Conservation (phyloP, 2,329 filamentous ascomycete genomes). For the Aureobasidium sp. region DNA sequence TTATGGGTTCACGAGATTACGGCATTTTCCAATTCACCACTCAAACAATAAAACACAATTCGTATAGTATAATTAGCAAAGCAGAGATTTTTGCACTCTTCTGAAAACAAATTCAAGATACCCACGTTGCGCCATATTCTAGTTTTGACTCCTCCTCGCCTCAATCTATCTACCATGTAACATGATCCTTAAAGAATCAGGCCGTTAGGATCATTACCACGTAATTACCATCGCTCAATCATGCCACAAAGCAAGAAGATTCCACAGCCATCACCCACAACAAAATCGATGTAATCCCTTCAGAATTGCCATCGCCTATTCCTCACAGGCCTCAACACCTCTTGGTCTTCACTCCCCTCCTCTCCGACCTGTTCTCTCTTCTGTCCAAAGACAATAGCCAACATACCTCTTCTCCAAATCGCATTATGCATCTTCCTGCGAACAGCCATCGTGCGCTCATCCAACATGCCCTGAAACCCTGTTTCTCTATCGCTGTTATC, state of each 20-base stretch:
- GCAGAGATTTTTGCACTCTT: neutral
- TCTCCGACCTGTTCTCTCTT: neutral
- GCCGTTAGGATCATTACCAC: neutral
- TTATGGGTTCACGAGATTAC: neutral
- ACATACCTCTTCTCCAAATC: neutral
- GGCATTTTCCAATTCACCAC: neutral
- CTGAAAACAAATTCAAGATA: neutral
- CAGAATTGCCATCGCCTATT: conserved; percentile 1
- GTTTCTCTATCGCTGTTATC: neutral
- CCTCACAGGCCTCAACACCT: neutral
- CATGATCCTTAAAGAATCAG: neutral
- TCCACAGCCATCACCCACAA: neutral
- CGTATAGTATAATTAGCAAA: neutral
- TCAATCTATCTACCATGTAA: neutral
- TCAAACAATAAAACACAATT: neutral
- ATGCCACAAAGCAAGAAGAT: too few species aligned
- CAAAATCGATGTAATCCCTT: neutral
- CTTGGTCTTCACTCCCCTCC: neutral
- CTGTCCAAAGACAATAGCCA: neutral
- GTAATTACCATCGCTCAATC: too few species aligned
- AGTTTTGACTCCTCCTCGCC: neutral
- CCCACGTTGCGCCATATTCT: neutral
- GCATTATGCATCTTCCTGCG: neutral
- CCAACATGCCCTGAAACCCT: neutral
- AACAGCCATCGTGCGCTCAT: conserved; percentile 6